Evolutionary conservation across 352 stramenopile genomes (phyloP).

Genomic region (Phytophthora citricola): DNA sequence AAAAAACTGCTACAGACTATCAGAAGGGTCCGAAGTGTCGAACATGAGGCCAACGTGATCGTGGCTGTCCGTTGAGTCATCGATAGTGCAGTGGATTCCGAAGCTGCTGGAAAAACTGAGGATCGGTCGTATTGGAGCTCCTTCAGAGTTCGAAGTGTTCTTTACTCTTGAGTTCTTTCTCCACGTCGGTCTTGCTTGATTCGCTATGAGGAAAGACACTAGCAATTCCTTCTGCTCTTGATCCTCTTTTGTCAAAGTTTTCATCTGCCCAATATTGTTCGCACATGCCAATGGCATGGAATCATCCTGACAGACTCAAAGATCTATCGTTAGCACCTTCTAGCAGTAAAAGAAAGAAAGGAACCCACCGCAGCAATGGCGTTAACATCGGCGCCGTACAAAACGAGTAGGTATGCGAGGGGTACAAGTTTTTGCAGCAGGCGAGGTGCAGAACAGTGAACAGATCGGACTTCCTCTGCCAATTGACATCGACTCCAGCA

Average conservation of each 20-base stretch:
- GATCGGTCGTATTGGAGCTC: slow-evolving; percentile 18
- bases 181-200: slow-evolving; percentile 64
- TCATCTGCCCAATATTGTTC: slow-evolving; percentile 29
- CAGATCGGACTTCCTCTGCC: slow-evolving; percentile 70
- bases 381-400: slow-evolving; percentile 81
- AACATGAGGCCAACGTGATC: slow-evolving; percentile 32
- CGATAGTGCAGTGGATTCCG: slow-evolving; percentile 28
- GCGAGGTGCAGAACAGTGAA: slow-evolving; percentile 72
- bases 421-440: slow-evolving; percentile 66
- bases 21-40: slow-evolving; percentile 34
- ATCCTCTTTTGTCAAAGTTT: slow-evolving; percentile 15
- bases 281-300: slow-evolving; percentile 70
- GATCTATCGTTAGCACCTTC: background rate
- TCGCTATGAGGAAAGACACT: slow-evolving; percentile 46
- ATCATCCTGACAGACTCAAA: slow-evolving; percentile 50
- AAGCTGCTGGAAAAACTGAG: slow-evolving; percentile 46
- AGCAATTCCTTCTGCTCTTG: slow-evolving; percentile 39
- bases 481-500: slow-evolving; percentile 73
- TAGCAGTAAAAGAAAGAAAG: background rate
- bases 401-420: slow-evolving; percentile 66
- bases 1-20: slow-evolving; percentile 1
- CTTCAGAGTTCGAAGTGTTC: background rate
- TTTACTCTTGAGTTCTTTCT: slow-evolving; percentile 24
- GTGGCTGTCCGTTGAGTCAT: slow-evolving; percentile 19
- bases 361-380: slow-evolving; percentile 61